Base-by-base conservation (phyloP, 2,329 filamentous ascomycete genomes). In the Hirsutella rhossiliensis region DNA sequence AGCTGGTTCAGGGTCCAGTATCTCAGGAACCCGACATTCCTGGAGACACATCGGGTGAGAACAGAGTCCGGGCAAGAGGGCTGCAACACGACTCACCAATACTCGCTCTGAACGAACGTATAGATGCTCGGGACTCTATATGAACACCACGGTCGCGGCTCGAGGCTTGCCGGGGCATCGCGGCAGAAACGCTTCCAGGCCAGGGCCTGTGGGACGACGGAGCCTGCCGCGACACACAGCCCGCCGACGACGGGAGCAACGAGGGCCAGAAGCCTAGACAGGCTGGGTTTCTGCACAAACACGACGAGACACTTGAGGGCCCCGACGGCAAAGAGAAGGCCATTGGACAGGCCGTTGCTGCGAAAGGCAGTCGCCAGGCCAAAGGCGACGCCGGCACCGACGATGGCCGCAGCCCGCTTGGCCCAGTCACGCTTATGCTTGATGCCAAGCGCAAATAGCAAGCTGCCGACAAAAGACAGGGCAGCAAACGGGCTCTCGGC, bases 1-100 rank as follows among this genome's bases (percentile, higher is more conserved):
- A 92, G 58, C 57, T 98, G 96, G 6, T 82, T 78, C 1, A 82
- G 50, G 0, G 81, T 94, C 92, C 92, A 98, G 67, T 98, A 98
- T 47, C 76, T 76, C 42, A 97, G 73, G 52, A 94, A 83, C 0
- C 92, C 92, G 43, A 84, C 80, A 54, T 90, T 81, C 92, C 89
- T 95, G n/a, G 9, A 13, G 31, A 20, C 20, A 3, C 18, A n/a
- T 8, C 4, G 12, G 5, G 11, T 43, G 8, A 42, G 15, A 11
- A 40, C 12, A 11, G 17, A 11, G 17, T 9, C 43, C 15, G 8
- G 6, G 20, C 11, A 23, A 17, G 12, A 27, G 29, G 2, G n/a
- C 3, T 11, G 41, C 5, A 11, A 43, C 15, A 3, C 1, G 6
- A 62, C 78, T 61, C 72, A 94, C 89, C 92, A 98, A 63, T 98